These are phyloP conservation scores for Termitomyces sp. DNA, from an alignment of 768 basidiomycete genomes.

Conservation along the genomic window DNA sequence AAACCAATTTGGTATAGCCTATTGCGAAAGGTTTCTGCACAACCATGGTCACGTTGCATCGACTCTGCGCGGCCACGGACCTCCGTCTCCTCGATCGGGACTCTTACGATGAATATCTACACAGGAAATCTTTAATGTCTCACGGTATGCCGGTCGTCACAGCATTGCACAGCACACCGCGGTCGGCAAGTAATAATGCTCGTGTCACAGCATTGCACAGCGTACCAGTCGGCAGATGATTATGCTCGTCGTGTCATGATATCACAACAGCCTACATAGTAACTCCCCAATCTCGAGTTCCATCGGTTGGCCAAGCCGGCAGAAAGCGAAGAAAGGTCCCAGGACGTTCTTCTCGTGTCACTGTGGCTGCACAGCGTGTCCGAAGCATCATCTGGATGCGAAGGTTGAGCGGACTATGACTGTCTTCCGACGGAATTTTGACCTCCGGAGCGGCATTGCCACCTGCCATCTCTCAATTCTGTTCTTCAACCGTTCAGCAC, in stretches of 20 bases:
- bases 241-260: neutral
- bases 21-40: conserved; percentile 7
- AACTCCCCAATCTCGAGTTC: too few relatives aligned
- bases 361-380: neutral
- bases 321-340: neutral
- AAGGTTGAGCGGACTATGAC: neutral
- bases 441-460: conserved; percentile 9
- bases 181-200: neutral
- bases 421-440: conserved; percentile 1
- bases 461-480: neutral
- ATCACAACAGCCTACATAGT: neutral
- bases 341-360: neutral
- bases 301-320: neutral
- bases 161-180: neutral
- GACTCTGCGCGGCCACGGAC: neutral
- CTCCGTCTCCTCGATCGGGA: conserved; percentile 5
- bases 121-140: neutral
- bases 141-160: neutral
- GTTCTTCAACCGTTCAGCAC: conserved; percentile 1
- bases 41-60: neutral
- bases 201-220: too few relatives aligned
- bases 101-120: neutral
- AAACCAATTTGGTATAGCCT: conserved; percentile 1
- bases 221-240: too few relatives aligned
- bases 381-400: neutral